These are phyloP conservation scores for Trypanosoma brucei DNA, from an alignment of 208 protist genomes.

Conservation along the genomic window DNA sequence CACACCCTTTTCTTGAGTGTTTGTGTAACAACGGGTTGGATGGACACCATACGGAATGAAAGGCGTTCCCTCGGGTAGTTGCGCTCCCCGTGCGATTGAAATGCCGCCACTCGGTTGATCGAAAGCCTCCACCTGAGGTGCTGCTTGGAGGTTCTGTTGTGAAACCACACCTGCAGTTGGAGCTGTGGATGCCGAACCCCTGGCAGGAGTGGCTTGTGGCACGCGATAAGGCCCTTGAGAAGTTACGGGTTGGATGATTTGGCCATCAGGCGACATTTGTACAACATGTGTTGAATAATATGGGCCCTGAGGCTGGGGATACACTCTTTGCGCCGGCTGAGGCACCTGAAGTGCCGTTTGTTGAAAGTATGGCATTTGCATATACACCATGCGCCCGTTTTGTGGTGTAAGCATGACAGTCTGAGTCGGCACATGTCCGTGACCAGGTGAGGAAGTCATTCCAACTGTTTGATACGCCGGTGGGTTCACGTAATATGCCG, in stretches of 20 bases:
- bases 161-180: neutral
- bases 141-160: slow-evolving; percentile 19
- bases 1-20: neutral
- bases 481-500: slow-evolving; percentile 18
- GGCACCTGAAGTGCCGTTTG: slow-evolving; percentile 19
- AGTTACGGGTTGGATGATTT: slow-evolving; percentile 7
- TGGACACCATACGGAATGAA: slow-evolving; percentile 59
- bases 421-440: slow-evolving; percentile 14
- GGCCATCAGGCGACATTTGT: slow-evolving; percentile 13
- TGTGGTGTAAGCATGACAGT: slow-evolving; percentile 18
- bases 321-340: slow-evolving; percentile 6
- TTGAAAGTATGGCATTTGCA: slow-evolving; percentile 24
- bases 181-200: neutral
- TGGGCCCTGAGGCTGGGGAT: slow-evolving; percentile 1
- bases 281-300: slow-evolving; percentile 20
- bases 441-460: slow-evolving; percentile 5
- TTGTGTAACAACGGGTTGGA: slow-evolving; percentile 35
- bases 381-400: slow-evolving; percentile 20
- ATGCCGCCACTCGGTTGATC: slow-evolving; percentile 17
- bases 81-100: slow-evolving; percentile 39
- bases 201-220: neutral
- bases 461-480: slow-evolving; percentile 9
- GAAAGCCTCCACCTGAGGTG: slow-evolving; percentile 2
- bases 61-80: slow-evolving; percentile 41
- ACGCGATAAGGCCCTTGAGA: slow-evolving; percentile 5